phyloP scores from a whole-genome alignment of 495 filamentous ascomycete genomes.

The Xanthoparmelia taractica region DNA sequence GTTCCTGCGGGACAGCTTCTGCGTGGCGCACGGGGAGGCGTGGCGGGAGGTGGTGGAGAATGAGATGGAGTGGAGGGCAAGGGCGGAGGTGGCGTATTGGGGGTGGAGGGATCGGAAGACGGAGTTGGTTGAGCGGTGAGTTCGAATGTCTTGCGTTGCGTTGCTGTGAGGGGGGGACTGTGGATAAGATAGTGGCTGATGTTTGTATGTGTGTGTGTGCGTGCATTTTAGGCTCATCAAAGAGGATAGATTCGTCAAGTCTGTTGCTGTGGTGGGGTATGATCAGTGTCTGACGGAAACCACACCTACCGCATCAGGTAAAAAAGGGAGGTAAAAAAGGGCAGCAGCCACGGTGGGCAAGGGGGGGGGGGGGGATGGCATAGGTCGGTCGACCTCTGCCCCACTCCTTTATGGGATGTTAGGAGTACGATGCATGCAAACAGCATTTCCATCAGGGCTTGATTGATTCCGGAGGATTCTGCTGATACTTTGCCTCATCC shows the following conservation, averaged over 20 bases:
- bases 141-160: too few relatives aligned
- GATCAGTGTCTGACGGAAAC: background rate
- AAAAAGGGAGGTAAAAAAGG: too few relatives aligned
- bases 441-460: too few relatives aligned
- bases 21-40: background rate
- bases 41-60: background rate
- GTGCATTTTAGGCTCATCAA: background rate
- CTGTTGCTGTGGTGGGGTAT: background rate
- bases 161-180: too few relatives aligned
- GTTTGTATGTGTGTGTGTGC: too few relatives aligned
- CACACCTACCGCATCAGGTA: background rate
- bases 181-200: background rate
- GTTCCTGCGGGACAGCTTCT: background rate
- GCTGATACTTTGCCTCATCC: too few relatives aligned
- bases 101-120: background rate
- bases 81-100: background rate
- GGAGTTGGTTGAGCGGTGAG: background rate
- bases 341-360: background rate
- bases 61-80: background rate
- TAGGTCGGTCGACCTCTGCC: too few relatives aligned
- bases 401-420: background rate
- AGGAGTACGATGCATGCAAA: background rate
- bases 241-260: background rate
- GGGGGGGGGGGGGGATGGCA: background rate
- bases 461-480: too few relatives aligned